Conservation (phyloP, 345 rosid species). For the Mangifera indica region DNA sequence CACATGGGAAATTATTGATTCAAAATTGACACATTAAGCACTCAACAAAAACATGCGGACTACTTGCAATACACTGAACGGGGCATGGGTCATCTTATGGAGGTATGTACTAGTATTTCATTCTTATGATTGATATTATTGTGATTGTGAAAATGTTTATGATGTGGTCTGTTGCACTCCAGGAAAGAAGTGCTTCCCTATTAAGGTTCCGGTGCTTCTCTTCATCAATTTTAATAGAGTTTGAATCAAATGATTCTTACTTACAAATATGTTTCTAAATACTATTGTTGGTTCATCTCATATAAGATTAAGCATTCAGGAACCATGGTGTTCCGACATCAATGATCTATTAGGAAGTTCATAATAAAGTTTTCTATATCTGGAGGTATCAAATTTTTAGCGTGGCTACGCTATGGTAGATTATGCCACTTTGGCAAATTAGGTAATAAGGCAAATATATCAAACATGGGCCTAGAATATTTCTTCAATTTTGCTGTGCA, state of each 20-base stretch:
- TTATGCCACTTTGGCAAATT: background rate
- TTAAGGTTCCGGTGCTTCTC: background rate
- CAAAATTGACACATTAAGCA: no score
- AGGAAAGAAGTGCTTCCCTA: background rate
- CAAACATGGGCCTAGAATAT: background rate
- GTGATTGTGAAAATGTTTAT: background rate
- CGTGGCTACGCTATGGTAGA: background rate
- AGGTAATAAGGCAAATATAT: background rate
- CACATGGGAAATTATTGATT: background rate
- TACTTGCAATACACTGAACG: background rate
- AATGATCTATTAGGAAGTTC: no score
- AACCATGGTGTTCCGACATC: no score
- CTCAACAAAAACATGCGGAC: background rate
- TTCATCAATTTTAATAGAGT: conserved; percentile 1
- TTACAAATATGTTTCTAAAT: no score
- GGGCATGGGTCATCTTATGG: background rate
- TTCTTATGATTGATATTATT: background rate
- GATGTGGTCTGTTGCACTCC: background rate
- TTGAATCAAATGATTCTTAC: background rate
- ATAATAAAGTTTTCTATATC: background rate
- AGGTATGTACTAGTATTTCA: conserved; percentile 12
- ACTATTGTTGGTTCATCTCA: no score
- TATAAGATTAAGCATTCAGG: no score
- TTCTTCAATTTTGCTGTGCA: background rate
- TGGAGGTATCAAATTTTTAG: background rate